Conservation (phyloP, 495 filamentous ascomycete genomes). For the Tuber indicum region DNA sequence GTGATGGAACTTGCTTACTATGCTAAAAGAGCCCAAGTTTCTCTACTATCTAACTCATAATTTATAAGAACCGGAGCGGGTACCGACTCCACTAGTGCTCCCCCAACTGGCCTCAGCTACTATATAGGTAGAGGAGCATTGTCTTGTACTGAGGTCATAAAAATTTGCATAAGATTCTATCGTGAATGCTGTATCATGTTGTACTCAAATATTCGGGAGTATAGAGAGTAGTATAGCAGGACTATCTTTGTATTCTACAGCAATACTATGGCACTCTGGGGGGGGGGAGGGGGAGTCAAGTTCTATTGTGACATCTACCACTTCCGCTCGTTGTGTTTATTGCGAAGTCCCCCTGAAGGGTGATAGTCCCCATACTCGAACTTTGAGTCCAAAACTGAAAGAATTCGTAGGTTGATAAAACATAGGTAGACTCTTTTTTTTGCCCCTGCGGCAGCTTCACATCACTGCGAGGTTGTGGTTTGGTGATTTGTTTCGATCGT, state of each 20-base stretch:
- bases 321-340: too few relatives aligned
- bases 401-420: background rate
- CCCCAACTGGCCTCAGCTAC: background rate
- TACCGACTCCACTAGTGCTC: background rate
- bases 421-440: background rate
- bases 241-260: background rate
- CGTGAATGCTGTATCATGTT: background rate
- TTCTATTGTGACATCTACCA: too few relatives aligned
- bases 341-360: too few relatives aligned
- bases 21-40: background rate
- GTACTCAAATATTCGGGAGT: background rate
- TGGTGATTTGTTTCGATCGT: background rate
- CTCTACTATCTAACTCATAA: background rate
- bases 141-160: background rate
- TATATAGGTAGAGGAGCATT: background rate
- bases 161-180: background rate
- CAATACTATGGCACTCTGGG: too few relatives aligned
- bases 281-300: too few relatives aligned
- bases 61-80: background rate
- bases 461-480: background rate
- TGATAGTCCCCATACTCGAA: too few relatives aligned
- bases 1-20: background rate
- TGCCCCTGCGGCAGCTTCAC: background rate
- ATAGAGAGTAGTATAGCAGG: background rate
- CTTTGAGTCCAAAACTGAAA: background rate